phyloP scores from a whole-genome alignment of 2,329 filamentous ascomycete genomes.

The Coniochaeta ligniaria region DNA sequence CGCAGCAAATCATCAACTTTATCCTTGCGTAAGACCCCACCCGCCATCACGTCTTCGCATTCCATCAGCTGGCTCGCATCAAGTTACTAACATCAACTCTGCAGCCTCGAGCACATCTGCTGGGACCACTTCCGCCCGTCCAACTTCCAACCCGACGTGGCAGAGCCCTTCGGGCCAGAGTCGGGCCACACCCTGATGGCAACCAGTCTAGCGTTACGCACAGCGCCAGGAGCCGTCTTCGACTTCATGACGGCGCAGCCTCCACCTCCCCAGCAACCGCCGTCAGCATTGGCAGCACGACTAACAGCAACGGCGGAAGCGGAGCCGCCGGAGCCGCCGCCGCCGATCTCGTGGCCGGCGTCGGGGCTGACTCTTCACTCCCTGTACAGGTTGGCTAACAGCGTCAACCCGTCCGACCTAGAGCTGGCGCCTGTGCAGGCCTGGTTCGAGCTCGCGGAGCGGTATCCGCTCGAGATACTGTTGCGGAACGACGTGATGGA shows the following conservation, averaged over 20 bases:
- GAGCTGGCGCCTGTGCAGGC: slow-evolving; percentile 46
- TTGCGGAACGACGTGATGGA: slow-evolving; percentile 26
- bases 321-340: slow-evolving; percentile 21
- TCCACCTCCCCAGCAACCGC: background rate
- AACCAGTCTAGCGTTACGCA: slow-evolving; percentile 31
- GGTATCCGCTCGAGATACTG: slow-evolving; percentile 31
- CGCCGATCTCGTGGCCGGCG: slow-evolving; percentile 26
- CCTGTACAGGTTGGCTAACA: slow-evolving; percentile 36
- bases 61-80: background rate
- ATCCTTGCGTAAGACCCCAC: slow-evolving; percentile 37
- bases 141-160: slow-evolving; percentile 26
- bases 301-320: background rate
- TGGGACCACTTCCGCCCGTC: slow-evolving; percentile 39
- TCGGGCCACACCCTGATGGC: slow-evolving; percentile 38
- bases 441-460: slow-evolving; percentile 43
- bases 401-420: slow-evolving; percentile 31
- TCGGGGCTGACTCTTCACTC: slow-evolving; percentile 32
- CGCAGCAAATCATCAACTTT: slow-evolving; percentile 42
- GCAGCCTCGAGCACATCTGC: slow-evolving; percentile 44
- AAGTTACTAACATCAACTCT: background rate
- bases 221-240: slow-evolving; percentile 27
- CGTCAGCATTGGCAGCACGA: background rate
- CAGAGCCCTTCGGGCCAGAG: slow-evolving; percentile 5
- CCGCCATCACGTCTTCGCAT: background rate
- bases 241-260: slow-evolving; percentile 6